Evolutionary conservation across 1,284 basidiomycete genomes (phyloP), one percentile per base, ranked within the genome.

Genomic region (Coniferiporia weirii): DNA sequence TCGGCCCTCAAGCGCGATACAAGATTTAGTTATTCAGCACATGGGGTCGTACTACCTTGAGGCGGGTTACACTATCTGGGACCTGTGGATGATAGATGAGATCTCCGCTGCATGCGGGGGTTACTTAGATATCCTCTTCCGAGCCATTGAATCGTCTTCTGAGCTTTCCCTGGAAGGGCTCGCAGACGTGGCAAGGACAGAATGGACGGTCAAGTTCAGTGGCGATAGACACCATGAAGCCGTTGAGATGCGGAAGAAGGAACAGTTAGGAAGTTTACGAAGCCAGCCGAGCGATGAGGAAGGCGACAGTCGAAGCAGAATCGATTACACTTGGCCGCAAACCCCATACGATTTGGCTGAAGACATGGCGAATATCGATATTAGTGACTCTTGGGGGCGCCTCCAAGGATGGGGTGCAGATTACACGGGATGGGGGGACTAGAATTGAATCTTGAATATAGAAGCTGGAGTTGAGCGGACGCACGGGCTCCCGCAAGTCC

Each of bases 1-100:
- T 4, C 69, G 67, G 20, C 66, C 78, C 0, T 66, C 79, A 1
- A 68, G 20, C n/a, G 43, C n/a, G 9, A 52, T 59, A 6, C 43
- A 43, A 50, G 44, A 38, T 27, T 7, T 27, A n/a, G 34, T 59
- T 7, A 34, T 8, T 34, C 36, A 44, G 4, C 27, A 51, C 27
- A 55, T 62, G 57, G 22, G 36, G n/a, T 35, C 22, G 9, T 59
- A 55, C 38, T 59, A 59, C 48, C 13, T 45, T 19, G 57, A 55
- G 12, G 38, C 40, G n/a, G 56, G 52, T 4, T 62, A 57, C 40
- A 48, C 57, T 10, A 20, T 62, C 20, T 62, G 61, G 61, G 44
- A 56, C 27, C 51, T 62, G 15, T 62, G 61, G 61, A 52, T 47
- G 9, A 48, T 15, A 38, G 56, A 56, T 45, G n/a, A n/a, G 9